Conservation (phyloP, 768 basidiomycete genomes). For the Coprinopsis cinerea region DNA sequence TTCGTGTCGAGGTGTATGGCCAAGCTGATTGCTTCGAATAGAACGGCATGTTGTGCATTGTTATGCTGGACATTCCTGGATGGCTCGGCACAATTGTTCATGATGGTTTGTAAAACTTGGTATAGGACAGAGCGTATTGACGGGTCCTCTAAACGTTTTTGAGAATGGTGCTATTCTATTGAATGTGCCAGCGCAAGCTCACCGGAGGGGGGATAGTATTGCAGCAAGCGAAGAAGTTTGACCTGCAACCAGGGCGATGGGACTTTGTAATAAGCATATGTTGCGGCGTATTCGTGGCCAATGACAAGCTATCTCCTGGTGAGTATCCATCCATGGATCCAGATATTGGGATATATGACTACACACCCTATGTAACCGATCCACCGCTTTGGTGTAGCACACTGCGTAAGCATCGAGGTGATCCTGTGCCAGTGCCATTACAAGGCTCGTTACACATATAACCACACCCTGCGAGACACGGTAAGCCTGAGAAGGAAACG, state of each 20-base stretch:
- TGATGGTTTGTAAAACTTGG: constrained; percentile 81
- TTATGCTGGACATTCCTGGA: constrained; percentile 96
- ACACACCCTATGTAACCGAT: constrained; percentile 75
- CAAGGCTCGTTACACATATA: constrained; percentile 86
- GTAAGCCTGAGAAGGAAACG: constrained; percentile 4
- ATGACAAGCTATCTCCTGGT: constrained; percentile 64
- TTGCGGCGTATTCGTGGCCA: constrained; percentile 80
- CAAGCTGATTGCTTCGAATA: constrained; percentile 95
- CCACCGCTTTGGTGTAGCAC: constrained; percentile 93
- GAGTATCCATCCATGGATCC: constrained; percentile 3
- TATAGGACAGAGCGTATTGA: constrained; percentile 72
- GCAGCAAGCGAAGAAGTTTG: constrained; percentile 85
- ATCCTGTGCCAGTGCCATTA: constrained; percentile 93
- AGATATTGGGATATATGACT: neutral
- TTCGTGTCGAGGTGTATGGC: constrained; percentile 94
- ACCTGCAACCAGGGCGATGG: constrained; percentile 98
- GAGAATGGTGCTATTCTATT: constrained; percentile 5
- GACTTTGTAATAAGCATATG: constrained; percentile 96
- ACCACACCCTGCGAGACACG: constrained; percentile 73
- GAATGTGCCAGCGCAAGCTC: constrained; percentile 17
- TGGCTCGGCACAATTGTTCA: constrained; percentile 87
- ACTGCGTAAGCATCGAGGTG: constrained; percentile 85
- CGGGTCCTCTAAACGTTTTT: constrained; percentile 62
- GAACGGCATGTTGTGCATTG: constrained; percentile 96
- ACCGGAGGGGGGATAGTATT: constrained; percentile 97